Conservation (phyloP, 257 asterid genomes). For the Coffea eugenioides region DNA sequence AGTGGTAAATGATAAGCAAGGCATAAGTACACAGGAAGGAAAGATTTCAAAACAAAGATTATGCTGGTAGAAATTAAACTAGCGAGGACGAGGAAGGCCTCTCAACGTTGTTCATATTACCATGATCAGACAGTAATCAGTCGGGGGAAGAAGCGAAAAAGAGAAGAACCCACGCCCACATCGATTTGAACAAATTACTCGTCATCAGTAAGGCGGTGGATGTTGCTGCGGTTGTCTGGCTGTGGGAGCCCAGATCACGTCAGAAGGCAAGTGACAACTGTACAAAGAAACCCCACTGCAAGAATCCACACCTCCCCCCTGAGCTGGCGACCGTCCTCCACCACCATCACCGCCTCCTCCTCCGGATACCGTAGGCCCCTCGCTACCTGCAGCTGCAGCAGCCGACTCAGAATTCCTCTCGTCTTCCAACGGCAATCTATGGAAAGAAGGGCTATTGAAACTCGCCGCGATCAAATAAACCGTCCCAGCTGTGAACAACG, state of each 20-base stretch:
- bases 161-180: neutral
- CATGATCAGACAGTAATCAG: neutral
- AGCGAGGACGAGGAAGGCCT: neutral
- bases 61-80: neutral
- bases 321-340: constrained; percentile 5
- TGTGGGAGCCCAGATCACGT: constrained; percentile 64
- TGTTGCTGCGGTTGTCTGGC: constrained; percentile 53
- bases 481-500: constrained; percentile 57
- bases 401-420: constrained; percentile 27
- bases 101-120: neutral
- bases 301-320: constrained; percentile 14
- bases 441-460: constrained; percentile 53
- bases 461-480: constrained; percentile 61
- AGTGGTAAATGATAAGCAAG: neutral
- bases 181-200: neutral
- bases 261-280: constrained; percentile 40
- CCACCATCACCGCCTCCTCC: constrained; percentile 34
- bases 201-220: constrained; percentile 48
- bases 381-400: constrained; percentile 22
- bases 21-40: neutral
- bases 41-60: neutral
- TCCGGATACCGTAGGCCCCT: constrained; percentile 31
- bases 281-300: constrained; percentile 27
- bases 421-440: constrained; percentile 46
- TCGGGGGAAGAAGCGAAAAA: neutral